A percentile compares a stretch with the other conserved stretches of the same genome.
Evolutionary conservation across 345 rosid species (phyloP).

Genomic region (Linum usitatissimum): DNA sequence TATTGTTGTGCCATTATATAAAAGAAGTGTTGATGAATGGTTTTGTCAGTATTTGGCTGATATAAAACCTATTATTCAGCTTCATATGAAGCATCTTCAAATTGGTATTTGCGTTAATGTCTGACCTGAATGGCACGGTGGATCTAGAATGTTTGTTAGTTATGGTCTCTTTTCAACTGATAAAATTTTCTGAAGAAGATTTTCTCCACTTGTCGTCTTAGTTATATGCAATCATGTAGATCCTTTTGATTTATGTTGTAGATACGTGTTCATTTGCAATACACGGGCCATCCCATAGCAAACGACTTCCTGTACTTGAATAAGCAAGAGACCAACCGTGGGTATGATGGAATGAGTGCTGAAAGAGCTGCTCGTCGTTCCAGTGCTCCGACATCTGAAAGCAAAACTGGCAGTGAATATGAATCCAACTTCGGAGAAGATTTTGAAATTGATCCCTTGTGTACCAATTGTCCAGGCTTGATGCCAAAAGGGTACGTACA

Average conservation of each 20-base stretch:
- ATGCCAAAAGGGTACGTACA: conserved; percentile 70
- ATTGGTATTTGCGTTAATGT: too few relatives aligned
- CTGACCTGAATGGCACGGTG: too few relatives aligned
- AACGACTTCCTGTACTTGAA: conserved; percentile 75
- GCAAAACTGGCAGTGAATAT: conserved; percentile 13
- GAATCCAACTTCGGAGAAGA: conserved; percentile 34
- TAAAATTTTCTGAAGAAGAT: too few relatives aligned
- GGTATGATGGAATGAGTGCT: conserved; percentile 34
- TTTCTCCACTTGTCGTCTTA: too few relatives aligned
- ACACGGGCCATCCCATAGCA: conserved; percentile 79
- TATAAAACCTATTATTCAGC: not conserved
- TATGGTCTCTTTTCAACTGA: too few relatives aligned
- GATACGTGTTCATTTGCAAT: conserved; percentile 90
- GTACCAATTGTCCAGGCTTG: conserved; percentile 66
- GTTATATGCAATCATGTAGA: not conserved
- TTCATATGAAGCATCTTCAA: too few relatives aligned
- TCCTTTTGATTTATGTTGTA: conserved; percentile 15
- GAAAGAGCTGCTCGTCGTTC: conserved; percentile 41
- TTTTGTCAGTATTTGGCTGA: not conserved
- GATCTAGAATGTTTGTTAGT: too few relatives aligned
- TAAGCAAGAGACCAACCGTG: conserved; percentile 25
- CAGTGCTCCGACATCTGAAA: conserved; percentile 15
- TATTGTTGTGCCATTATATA: not conserved
- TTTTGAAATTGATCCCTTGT: conserved; percentile 70
- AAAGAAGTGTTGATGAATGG: too few relatives aligned